These are phyloP conservation scores for Graphiopsis chlorocephala DNA, from an alignment of 2,329 filamentous ascomycete genomes.

Conservation along the genomic window DNA sequence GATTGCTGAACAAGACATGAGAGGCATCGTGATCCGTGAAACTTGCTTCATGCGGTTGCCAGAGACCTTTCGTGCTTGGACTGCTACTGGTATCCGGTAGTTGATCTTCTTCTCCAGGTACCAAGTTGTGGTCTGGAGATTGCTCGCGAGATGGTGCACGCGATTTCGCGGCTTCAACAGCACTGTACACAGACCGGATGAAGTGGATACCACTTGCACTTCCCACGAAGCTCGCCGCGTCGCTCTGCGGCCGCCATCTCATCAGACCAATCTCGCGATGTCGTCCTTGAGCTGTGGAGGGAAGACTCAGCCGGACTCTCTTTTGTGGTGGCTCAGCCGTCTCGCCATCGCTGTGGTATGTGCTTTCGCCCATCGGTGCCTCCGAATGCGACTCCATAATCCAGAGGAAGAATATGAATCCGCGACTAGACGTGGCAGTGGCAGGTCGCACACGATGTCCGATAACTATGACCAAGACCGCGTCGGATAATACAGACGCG, in stretches of 20 bases:
- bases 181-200: constrained; percentile 54
- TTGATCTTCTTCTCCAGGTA: constrained; percentile 59
- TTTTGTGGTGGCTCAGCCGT: constrained; percentile 10
- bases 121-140: constrained; percentile 35
- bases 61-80: constrained; percentile 24
- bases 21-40: constrained; percentile 6
- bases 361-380: background rate
- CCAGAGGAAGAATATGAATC: constrained; percentile 3
- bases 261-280: constrained; percentile 50
- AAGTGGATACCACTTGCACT: constrained; percentile 61
- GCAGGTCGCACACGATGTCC: background rate
- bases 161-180: constrained; percentile 35
- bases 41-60: constrained; percentile 36
- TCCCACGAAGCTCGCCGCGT: constrained; percentile 54
- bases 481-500: constrained; percentile 8
- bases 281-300: constrained; percentile 19
- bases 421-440: background rate
- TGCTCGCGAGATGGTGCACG: constrained; percentile 14
- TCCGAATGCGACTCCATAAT: constrained; percentile 8
- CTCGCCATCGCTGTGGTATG: constrained; percentile 6
- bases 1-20: constrained; percentile 45
- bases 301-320: constrained; percentile 11
- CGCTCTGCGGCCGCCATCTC: constrained; percentile 48
- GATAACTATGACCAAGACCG: constrained; percentile 15
- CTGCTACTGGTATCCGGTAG: constrained; percentile 33